phyloP scores from a whole-genome alignment of 2,329 filamentous ascomycete species.

The Colletotrichum orbiculare region DNA sequence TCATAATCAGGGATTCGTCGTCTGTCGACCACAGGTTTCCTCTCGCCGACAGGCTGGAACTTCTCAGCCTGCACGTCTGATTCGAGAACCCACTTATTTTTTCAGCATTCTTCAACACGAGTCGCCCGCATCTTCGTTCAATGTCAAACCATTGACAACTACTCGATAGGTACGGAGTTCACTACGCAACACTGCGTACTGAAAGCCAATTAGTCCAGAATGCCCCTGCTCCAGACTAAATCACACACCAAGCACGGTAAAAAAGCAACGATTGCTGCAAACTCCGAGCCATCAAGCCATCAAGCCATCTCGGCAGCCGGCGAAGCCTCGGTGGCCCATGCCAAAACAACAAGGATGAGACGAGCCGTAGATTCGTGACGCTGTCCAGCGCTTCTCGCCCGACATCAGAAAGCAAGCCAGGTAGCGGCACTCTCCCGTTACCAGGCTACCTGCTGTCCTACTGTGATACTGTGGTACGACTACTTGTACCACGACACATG shows the following conservation, averaged over 20 bases:
- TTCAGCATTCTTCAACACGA: too few species aligned
- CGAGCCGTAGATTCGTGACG: not conserved
- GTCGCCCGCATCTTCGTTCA: slow-evolving; percentile 2
- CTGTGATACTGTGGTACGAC: too few species aligned
- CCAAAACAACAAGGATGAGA: not conserved
- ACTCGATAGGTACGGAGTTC: too few species aligned
- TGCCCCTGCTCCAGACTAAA: too few species aligned
- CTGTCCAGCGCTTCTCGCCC: too few species aligned
- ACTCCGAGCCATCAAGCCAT: slow-evolving; percentile 20
- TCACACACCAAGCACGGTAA: too few species aligned
- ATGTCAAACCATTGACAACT: slow-evolving; percentile 6
- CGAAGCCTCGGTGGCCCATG: slow-evolving; percentile 4
- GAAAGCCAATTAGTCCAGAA: too few species aligned
- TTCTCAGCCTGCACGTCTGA: slow-evolving; percentile 9
- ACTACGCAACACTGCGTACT: too few species aligned
- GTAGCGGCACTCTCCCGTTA: too few species aligned
- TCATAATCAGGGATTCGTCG: too few species aligned
- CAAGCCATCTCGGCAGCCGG: slow-evolving; percentile 28
- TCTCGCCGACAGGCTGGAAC: not conserved
- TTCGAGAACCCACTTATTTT: not conserved
- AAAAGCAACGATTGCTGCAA: slow-evolving; percentile 25
- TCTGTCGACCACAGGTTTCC: not conserved
- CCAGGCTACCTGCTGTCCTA: too few species aligned
- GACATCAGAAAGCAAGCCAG: too few species aligned
- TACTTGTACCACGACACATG: slow-evolving; percentile 1